A percentile compares a stretch with the other conserved stretches of the same genome.
Evolutionary conservation across 106 monocot genomes (phyloP).

Genomic region (Vanilla planifolia): DNA sequence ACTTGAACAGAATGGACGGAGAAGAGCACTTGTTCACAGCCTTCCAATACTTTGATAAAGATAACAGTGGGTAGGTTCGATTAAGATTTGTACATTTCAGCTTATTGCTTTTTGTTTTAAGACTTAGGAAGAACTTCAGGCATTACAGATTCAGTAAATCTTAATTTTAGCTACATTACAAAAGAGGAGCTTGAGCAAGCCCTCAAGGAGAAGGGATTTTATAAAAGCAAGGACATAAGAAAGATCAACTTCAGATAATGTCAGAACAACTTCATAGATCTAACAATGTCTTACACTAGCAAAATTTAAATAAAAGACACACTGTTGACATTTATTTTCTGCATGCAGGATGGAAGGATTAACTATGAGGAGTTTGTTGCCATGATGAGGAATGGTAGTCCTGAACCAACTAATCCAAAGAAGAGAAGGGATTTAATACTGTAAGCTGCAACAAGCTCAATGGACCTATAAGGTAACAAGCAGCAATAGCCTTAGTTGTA

Average conservation of each 20-base stretch:
- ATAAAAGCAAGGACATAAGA: constrained; percentile 65
- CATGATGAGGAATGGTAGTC: constrained; percentile 53
- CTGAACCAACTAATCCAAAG: constrained; percentile 38
- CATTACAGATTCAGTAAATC: background rate
- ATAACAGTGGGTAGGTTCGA: constrained; percentile 55
- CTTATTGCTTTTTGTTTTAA: no score
- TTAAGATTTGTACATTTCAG: background rate
- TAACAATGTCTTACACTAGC: no score
- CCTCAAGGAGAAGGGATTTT: constrained; percentile 65
- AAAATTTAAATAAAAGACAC: no score
- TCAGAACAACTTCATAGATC: no score
- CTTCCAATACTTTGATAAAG: constrained; percentile 87
- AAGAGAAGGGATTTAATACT: constrained; percentile 46
- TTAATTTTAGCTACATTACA: constrained; percentile 56
- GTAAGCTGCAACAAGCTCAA: no score
- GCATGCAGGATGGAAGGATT: constrained; percentile 73
- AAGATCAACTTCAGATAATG: constrained; percentile 79
- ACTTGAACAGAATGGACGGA: constrained; percentile 86
- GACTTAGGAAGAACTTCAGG: background rate
- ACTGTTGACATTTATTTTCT: no score
- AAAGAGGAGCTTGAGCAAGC: constrained; percentile 93
- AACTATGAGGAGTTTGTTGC: constrained; percentile 68
- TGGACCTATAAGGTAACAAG: no score
- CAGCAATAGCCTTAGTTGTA: no score
- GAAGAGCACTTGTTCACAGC: constrained; percentile 90